These are phyloP conservation scores for Colletotrichum trifolii DNA, from an alignment of 2,329 filamentous ascomycete genomes.

Conservation along the genomic window DNA sequence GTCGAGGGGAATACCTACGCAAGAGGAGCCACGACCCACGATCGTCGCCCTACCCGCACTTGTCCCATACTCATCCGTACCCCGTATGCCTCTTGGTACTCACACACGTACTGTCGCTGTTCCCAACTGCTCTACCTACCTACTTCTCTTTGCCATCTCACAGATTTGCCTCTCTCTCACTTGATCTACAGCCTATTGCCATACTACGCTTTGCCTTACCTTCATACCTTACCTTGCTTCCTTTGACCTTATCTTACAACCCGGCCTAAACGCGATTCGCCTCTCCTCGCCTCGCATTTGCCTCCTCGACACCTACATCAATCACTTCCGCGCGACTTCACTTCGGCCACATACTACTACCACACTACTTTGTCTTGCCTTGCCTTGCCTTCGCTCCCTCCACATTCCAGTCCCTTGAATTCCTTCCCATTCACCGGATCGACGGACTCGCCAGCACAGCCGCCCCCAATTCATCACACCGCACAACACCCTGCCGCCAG, in stretches of 20 bases:
- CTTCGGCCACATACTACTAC: conserved; percentile 34
- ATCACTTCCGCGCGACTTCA: conserved; percentile 25
- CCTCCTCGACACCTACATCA: background rate
- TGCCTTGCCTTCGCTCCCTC: conserved; percentile 22
- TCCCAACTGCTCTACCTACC: background rate
- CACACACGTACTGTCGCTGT: too few species aligned
- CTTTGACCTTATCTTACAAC: background rate
- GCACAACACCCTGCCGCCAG: background rate
- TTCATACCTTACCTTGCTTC: background rate
- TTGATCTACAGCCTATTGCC: conserved; percentile 17
- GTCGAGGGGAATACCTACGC: conserved; percentile 18
- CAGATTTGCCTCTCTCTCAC: conserved; percentile 8
- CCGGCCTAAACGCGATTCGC: background rate
- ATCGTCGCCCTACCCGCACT: conserved; percentile 10
- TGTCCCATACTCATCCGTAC: background rate
- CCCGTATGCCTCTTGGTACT: too few species aligned
- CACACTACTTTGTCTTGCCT: conserved; percentile 11
- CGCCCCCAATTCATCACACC: conserved; percentile 21
- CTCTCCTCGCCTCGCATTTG: conserved; percentile 3
- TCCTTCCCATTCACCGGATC: conserved; percentile 14
- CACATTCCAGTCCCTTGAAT: conserved; percentile 29
- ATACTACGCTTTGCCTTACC: conserved; percentile 2
- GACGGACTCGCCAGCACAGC: conserved; percentile 18
- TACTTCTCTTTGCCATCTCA: conserved; percentile 16
- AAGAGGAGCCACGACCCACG: conserved; percentile 31